Base-by-base conservation (phyloP, 768 basidiomycete genomes). In the Rubroboletus pulcherrimus region DNA sequence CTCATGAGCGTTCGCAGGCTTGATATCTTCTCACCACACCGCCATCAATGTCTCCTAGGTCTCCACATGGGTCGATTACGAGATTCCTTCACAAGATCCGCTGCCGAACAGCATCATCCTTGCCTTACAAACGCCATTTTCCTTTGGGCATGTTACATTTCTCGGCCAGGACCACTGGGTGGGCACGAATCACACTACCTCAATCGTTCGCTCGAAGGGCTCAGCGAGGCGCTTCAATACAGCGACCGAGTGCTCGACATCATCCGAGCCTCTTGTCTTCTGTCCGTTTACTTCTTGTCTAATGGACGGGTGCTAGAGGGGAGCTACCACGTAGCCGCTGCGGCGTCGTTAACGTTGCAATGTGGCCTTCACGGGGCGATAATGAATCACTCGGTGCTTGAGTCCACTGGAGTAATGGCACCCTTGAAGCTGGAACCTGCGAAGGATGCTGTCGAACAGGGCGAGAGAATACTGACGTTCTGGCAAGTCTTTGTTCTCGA, bases 401-500 rank as follows among this genome's bases (percentile, higher is more conserved):
- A 72, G 55, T 74, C 61, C 58, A 67, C 63, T 33, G 72, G 74
- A 8, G 65, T 75, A 12, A 65, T 71, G 52, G 40, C 66, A 5
- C 54, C 64, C 4, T 78, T 78, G 57, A 78, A 81, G 41, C 73
- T 84, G 47, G 83, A 83, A 43, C 86, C 83, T 3, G 73, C 81
- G 2, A 82, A 81, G 65, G 80, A 80, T 59, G 73, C 78, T 39
- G 68, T 85, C 46, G 82, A 84, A 60, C 84, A 85, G 43, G 86
- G 85, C 45, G 87, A 91, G 65, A 77, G 87, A 40, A 84, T 90
- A 53, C 69, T 85, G 38, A 79, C 89, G 0, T 93, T 93, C 62
- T 93, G 90, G 90, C 87, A 91, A 66, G 87, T 89, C 11, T 93
- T 84, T 70, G 82, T 83, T 63, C 75, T 91, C 59, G 90, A 93